Evolutionary conservation across 2,329 filamentous ascomycete species (phyloP), one percentile per base, ranked within the genome.

Genomic region (Fusarium transvaalense): DNA sequence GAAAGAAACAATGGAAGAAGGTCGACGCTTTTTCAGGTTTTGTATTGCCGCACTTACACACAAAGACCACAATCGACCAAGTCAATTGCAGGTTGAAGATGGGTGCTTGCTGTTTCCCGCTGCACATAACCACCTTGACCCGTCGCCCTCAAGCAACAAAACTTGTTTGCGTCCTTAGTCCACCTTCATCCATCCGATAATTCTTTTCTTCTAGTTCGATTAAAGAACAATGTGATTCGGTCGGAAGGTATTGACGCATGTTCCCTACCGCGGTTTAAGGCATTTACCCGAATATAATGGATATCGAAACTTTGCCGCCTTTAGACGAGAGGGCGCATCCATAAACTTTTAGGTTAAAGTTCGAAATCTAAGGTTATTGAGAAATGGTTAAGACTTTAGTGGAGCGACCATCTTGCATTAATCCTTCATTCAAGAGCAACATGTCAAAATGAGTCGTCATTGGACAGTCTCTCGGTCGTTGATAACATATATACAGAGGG

Each of bases 91-190:
- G 32, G 31, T 35, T 53, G n/a, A 60, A 53, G 37, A 52, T 55
- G 67, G 67, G 52, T 65, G 47, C 62, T 57, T 71, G 64, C 68
- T 64, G 67, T 61, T 65, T 68, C 55, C 65, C 55, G 64, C 64
- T 68, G 59, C 64, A 68, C 43, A 65, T 53, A 54, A 50, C 56
- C 68, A 68, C 41, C 27, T 39, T 29, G 41, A 56, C 46, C 59
- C 65, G 51, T 39, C 37, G 47, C 52, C 61, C 17, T 14, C 56
- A 23, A 43, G 31, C 61, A 31, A 50, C 47, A 9, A 35, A 43
- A 19, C 38, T 46, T 55, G 52, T 61, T 66, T 65, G 60, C n/a
- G 21, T 21, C 21, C 15, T 19, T 50, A 27, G 3, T 50, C 39
- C 39, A 51, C 32, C 5, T 39, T 54, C 32, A 10, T 39, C 23